Conservation (phyloP, 768 basidiomycete genomes). For the Multifurca ochricompacta region DNA sequence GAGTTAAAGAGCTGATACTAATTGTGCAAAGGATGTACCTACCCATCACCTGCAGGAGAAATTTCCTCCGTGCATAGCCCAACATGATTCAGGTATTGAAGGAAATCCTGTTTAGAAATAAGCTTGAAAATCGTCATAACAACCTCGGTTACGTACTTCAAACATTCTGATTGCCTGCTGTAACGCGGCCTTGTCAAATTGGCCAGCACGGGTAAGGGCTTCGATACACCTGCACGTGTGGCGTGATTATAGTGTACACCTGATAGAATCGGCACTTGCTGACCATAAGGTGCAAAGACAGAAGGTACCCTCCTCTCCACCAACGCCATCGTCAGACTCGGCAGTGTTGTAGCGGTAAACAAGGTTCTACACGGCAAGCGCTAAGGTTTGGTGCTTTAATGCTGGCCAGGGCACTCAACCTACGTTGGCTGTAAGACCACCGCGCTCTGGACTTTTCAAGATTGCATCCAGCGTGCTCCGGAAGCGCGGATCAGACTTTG, state of each 20-base stretch:
- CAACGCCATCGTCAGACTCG: conserved; percentile 87
- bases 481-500: conserved; percentile 81
- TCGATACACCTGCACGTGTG: conserved; percentile 62
- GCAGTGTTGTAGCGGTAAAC: conserved; percentile 86
- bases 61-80: conserved; percentile 83
- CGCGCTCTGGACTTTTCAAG: conserved; percentile 79
- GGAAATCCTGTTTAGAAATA: conserved; percentile 50
- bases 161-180: conserved; percentile 77
- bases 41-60: conserved; percentile 80
- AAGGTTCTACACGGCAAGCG: conserved; percentile 46
- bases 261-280: background rate
- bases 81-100: conserved; percentile 81
- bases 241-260: background rate
- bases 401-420: conserved; percentile 19
- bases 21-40: conserved; percentile 22
- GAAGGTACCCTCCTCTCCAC: conserved; percentile 94
- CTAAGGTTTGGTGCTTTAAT: background rate
- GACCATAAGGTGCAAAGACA: conserved; percentile 82
- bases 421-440: conserved; percentile 85
- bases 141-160: conserved; percentile 44
- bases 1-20: conserved; percentile 8
- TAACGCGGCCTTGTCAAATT: conserved; percentile 62
- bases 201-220: conserved; percentile 81
- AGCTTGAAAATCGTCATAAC: background rate
- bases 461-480: conserved; percentile 77